Conservation (phyloP, 2,329 filamentous ascomycete genomes). For the Aspergillus sp. region DNA sequence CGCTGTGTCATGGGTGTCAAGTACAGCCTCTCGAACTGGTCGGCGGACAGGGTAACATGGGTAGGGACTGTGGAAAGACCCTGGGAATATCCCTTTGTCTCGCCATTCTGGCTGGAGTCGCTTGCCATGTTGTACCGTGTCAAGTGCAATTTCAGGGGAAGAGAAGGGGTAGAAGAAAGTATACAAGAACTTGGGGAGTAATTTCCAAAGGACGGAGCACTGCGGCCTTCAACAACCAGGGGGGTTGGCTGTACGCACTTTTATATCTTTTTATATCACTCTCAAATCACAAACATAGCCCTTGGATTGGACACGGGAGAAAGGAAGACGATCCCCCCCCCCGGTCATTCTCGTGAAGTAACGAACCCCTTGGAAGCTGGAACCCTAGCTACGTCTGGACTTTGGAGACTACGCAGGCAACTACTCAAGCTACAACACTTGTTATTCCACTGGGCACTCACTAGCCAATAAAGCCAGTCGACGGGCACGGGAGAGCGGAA, state of each 20-base stretch:
- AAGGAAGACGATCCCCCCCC: background rate
- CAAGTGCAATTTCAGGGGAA: no score
- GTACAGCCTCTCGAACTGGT: constrained; percentile 38
- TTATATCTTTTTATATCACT: background rate
- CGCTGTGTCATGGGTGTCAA: constrained; percentile 34
- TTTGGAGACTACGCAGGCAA: no score
- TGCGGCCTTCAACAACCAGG: background rate
- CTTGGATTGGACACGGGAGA: background rate
- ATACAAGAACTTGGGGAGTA: background rate
- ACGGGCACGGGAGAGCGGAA: background rate
- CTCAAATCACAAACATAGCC: background rate
- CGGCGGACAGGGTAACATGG: constrained; percentile 30
- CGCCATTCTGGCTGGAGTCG: constrained; percentile 1
- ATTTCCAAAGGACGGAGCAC: background rate
- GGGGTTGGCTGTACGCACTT: background rate
- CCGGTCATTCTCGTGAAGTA: background rate
- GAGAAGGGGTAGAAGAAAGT: background rate
- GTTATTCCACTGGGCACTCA: no score
- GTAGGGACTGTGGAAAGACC: constrained; percentile 12
- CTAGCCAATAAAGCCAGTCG: no score
- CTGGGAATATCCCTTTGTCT: background rate
- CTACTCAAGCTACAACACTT: no score
- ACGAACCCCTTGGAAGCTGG: background rate
- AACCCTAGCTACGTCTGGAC: background rate
- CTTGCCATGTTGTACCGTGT: background rate